Base-by-base conservation (phyloP, 148 eudicot species). In the Dianthus caryophyllus region DNA sequence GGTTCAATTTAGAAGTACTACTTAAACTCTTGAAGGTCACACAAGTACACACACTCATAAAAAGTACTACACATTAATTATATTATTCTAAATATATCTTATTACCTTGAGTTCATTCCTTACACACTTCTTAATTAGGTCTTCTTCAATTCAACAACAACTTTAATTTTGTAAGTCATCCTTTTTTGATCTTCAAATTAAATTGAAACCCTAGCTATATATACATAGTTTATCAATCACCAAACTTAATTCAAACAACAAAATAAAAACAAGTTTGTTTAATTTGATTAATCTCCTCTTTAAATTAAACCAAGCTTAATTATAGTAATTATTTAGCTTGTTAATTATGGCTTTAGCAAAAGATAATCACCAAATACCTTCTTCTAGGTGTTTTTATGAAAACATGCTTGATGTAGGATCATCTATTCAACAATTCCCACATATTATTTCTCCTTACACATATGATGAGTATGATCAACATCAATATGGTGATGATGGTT, bases 291-390 rank as follows among this genome's bases (percentile, higher is more conserved):
- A 41, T 41, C 10, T 41, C 44, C 11, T 41, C 1, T 9, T 1
- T 9, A 41, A 41, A 41, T 1, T 9, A 41, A 41, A 41, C 44
- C 44, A 41, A 41, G 44, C 44, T 41, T 41, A 41, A 25, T 44
- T 33, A 33, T 33, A 2, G 4, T n/a, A n/a, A 2, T 33, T 33
- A 33, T 2, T 33, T 67, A 68, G 68, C 48, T 65, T 54, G 43
- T 46, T 53, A 72, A 1, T 43, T 15, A 89, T 87, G 96, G 92
- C 89, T 38, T 82, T 89, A 63, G 81, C 84, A 66, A 87, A 83
- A 69, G 86, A 88, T 67, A 68, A 60, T 46, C 75, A 66, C 53
- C 67, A 78, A 73, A 49, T 75, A 69, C 29, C 78, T 30, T 73
- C 74, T 51, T 73, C 74, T 51, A 79, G 75, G 56, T 60, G 75